Evolutionary conservation across 345 rosid species (phyloP), one percentile per base, ranked within the genome.

Genomic region (Noccaea caerulescens): DNA sequence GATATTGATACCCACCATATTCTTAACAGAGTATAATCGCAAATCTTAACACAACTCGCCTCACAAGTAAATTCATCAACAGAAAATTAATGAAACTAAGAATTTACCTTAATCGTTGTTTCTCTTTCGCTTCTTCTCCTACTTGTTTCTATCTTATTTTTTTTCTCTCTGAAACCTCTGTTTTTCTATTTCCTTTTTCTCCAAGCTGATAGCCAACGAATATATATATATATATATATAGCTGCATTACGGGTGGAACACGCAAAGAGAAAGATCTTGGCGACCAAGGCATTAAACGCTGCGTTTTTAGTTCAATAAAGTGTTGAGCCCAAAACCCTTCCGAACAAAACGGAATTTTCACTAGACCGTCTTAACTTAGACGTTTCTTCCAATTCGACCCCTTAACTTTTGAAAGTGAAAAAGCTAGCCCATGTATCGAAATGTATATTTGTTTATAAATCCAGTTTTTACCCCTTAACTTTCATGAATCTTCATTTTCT

Each of bases 231-330:
- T n/a, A n/a, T n/a, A n/a, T n/a, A n/a, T n/a, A n/a, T n/a, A n/a
- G 5, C 4, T 38, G 66, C 59, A 27, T 27, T 25, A 27, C 30
- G 42, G 4, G 51, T 41, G 33, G 32, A 60, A 44, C 41, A 72
- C 33, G 63, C 4, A n/a, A 43, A 3, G 9, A 0, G 34, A 3
- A 25, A 0, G 33, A 0, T 12, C 76, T 63, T 72, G 76, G 57
- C 7, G 5, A 2, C n/a, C 76, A 72, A 72, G 69, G 5, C 23
- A 51, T 36, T 8, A 71, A 30, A 70, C 67, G 67, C 74, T 3
- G 33, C 51, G 66, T 49, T 58, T 69, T 10, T 8, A 6, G 41
- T 6, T 37, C 41, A 37, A 37, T 7, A 37, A 37, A 8, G 9
- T 8, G 36, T 33, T 18, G 3, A 27, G 4, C 30, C 30, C 30